Conservation (phyloP, 2,329 filamentous ascomycete species). For the Pestalotiopsis sp. region DNA sequence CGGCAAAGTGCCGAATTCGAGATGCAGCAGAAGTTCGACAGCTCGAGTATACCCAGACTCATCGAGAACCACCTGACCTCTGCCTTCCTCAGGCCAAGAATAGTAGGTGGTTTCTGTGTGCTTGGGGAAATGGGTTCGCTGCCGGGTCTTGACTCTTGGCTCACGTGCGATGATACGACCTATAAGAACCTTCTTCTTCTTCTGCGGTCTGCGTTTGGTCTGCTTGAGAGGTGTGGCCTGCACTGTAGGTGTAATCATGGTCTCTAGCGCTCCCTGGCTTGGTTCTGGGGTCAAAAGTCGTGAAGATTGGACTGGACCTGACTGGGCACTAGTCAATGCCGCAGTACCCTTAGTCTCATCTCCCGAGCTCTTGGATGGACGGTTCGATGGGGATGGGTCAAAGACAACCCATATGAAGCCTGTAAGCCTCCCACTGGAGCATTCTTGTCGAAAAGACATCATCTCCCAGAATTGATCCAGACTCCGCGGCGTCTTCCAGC, state of each 20-base stretch:
- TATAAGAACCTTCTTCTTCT: conserved; percentile 50
- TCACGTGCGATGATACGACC: conserved; percentile 66
- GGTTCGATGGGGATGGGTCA: conserved; percentile 46
- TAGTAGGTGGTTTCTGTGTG: conserved; percentile 64
- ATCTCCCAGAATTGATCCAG: conserved; percentile 98
- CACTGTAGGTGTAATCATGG: conserved; percentile 32
- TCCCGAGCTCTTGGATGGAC: conserved; percentile 13
- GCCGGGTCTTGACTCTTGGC: conserved; percentile 65
- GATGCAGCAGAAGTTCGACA: conserved; percentile 69
- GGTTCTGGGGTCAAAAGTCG: conserved; percentile 11
- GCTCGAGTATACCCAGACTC: conserved; percentile 68
- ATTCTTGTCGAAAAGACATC: conserved; percentile 96
- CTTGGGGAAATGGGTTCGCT: conserved; percentile 51
- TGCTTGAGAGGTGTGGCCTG: conserved; percentile 20
- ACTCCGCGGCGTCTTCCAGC: conserved; percentile 82
- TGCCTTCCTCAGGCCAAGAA: conserved; percentile 62
- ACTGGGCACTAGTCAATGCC: conserved; percentile 21
- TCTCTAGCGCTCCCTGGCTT: conserved; percentile 13
- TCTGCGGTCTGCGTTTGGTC: conserved; percentile 29
- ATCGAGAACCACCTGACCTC: conserved; percentile 66
- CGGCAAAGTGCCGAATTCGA: conserved; percentile 71
- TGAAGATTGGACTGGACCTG: conserved; percentile 24
- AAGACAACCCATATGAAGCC: conserved; percentile 96
- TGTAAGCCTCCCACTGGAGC: conserved; percentile 86
- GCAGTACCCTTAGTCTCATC: background rate